Base-by-base conservation (phyloP, 2,329 filamentous ascomycete species). In the Biscogniauxia sp. region DNA sequence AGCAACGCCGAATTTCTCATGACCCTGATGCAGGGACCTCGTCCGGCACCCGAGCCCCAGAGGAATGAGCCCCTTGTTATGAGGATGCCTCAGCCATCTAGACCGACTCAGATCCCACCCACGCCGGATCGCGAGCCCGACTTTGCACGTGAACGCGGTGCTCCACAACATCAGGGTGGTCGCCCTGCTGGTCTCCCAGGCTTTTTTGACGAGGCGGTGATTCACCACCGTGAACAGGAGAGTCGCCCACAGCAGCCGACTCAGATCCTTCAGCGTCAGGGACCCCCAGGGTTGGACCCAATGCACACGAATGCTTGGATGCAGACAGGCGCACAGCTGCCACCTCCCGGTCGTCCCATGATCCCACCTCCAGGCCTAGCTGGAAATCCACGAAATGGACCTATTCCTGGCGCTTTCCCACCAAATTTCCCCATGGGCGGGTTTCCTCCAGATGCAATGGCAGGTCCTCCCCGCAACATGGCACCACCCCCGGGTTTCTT, bases 1-100 rank as follows among this genome's bases (percentile, higher is more conserved):
- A 85, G 82, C 68, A 91, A 94, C 68, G 86, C 89, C n/a, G 90
- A 96, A 65, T 93, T 95, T 72, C 79, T 97, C 54, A 91, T 96
- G 76, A 90, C 88, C 63, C 82, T 97, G 28, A 95, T 97, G 91
- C 86, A 89, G 67, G 75, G 76, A 63, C 72, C 75, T 20, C 80
- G 82, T 61, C 77, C 77, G 45, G 78, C 75, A 3, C 78, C 82
- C 0, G 83, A 86, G 26, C 73, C 77, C 5, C 81, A 81, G 49
- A 76, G 80, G 62, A 77, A 78, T 37, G 85, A 87, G 56, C 83
- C 84, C 59, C 70, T 80, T 54, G 72, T 84, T 56, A 79, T 85
- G 73, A 79, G 83, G 59, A 78, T 79, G 76, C 79, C 81, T 51
- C 82, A 84, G 66, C 81, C 82, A 41, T 79, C 80, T 58, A 77